A percentile compares a stretch with the other conserved stretches of the same genome.
phyloP scores from a whole-genome alignment of 2,329 filamentous ascomycete species.

The Monosporascus sp. region DNA sequence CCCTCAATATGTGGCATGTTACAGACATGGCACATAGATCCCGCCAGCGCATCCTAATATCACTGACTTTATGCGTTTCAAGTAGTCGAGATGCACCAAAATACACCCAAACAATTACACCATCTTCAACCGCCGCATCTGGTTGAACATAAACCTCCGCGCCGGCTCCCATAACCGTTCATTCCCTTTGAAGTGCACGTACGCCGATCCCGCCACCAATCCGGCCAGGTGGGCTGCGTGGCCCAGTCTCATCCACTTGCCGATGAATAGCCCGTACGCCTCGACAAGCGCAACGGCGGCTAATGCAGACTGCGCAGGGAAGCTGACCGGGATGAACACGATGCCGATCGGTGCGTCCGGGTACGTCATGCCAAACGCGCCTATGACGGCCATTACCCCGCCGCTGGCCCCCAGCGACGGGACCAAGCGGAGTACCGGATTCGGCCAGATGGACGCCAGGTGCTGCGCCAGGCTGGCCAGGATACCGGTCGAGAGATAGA shows the following conservation, averaged over 20 bases:
- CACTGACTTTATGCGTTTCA: too few species aligned
- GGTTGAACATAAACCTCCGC: constrained; percentile 14
- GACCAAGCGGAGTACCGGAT: neutral
- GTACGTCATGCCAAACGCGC: constrained; percentile 10
- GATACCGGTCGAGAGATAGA: constrained; percentile 22
- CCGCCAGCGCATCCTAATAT: too few species aligned
- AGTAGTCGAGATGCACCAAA: too few species aligned
- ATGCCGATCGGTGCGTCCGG: constrained; percentile 15
- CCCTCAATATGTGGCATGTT: too few species aligned
- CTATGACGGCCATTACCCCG: constrained; percentile 19
- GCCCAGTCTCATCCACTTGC: constrained; percentile 7
- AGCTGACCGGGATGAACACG: constrained; percentile 14
- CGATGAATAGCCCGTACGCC: constrained; percentile 16
- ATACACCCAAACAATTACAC: constrained; percentile 7
- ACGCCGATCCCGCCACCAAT: constrained; percentile 15
- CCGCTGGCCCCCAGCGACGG: constrained; percentile 17
- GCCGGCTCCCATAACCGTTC: constrained; percentile 18
- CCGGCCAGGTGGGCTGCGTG: constrained; percentile 21
- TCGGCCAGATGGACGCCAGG: constrained; percentile 12
- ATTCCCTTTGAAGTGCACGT: constrained; percentile 16
- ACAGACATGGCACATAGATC: too few species aligned
- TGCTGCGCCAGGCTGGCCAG: constrained; percentile 18
- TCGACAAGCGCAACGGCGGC: constrained; percentile 15
- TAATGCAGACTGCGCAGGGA: constrained; percentile 7
- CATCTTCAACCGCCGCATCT: constrained; percentile 17